Percentiles rank a stretch among this genome's conserved stretches.
phyloP scores from a whole-genome alignment of 352 stramenopile genomes.

The Phytophthora aleatoria region DNA sequence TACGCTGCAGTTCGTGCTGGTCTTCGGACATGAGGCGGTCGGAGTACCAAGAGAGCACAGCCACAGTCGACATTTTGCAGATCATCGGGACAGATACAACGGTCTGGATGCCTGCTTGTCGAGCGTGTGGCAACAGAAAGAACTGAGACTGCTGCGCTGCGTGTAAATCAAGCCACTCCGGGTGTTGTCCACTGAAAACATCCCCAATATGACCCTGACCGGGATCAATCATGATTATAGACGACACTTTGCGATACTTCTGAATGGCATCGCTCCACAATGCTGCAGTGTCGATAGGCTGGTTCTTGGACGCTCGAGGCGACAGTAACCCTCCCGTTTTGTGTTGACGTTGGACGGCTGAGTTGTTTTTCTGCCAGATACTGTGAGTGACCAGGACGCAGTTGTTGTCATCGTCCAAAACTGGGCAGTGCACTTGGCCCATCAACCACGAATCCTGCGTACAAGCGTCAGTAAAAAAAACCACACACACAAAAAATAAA shows the following conservation, averaged over 20 bases:
- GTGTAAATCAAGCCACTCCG: slow-evolving; percentile 67
- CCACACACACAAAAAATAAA: not conserved
- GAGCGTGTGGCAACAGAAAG: slow-evolving; percentile 74
- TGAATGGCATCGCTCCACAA: slow-evolving; percentile 60
- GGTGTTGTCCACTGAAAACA: slow-evolving; percentile 76
- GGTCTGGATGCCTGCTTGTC: slow-evolving; percentile 65
- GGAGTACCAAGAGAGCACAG: slow-evolving; percentile 84
- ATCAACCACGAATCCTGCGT: slow-evolving; percentile 69
- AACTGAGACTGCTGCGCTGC: slow-evolving; percentile 64
- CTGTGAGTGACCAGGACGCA: slow-evolving; percentile 72
- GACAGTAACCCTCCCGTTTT: slow-evolving; percentile 27
- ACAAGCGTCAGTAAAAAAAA: slow-evolving; percentile 4
- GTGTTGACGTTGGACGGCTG: not conserved
- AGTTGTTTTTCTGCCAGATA: slow-evolving; percentile 68
- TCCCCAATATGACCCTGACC: slow-evolving; percentile 74
- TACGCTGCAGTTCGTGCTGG: slow-evolving; percentile 62
- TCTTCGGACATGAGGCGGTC: slow-evolving; percentile 59
- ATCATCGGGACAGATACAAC: slow-evolving; percentile 82
- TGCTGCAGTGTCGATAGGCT: slow-evolving; percentile 33
- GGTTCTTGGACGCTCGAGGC: slow-evolving; percentile 22
- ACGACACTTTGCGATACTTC: slow-evolving; percentile 74
- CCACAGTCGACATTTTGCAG: slow-evolving; percentile 81
- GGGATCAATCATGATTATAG: slow-evolving; percentile 77
- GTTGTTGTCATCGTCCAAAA: slow-evolving; percentile 58
- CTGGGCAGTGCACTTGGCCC: slow-evolving; percentile 74